These are phyloP conservation scores for Seminavis robusta DNA, from an alignment of 108 stramenopile genomes.

Conservation along the genomic window DNA sequence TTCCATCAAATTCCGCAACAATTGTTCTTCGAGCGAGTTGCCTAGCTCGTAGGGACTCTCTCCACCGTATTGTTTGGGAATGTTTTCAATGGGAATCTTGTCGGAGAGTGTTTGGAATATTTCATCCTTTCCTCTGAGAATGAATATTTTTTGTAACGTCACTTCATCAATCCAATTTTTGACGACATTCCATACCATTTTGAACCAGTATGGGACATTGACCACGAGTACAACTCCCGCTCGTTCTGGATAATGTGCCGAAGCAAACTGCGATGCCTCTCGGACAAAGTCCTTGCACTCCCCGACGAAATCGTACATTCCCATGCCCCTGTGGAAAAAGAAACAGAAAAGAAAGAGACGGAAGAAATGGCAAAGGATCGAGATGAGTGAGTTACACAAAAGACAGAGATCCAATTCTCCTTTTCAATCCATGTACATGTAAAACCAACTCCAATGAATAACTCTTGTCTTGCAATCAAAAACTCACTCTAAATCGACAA, in stretches of 20 bases:
- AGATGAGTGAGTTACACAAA: too few species aligned
- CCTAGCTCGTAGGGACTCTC: slow-evolving; percentile 49
- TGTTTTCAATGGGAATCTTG: slow-evolving; percentile 56
- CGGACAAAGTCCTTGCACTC: slow-evolving; percentile 71
- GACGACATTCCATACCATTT: slow-evolving; percentile 70
- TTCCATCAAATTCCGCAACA: slow-evolving; percentile 34
- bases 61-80: slow-evolving; percentile 72
- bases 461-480: too few species aligned
- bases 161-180: slow-evolving; percentile 55
- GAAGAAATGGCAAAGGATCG: too few species aligned
- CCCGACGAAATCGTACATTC: slow-evolving; percentile 72
- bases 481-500: slow-evolving; percentile 74
- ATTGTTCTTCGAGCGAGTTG: slow-evolving; percentile 48
- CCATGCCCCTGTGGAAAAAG: too few species aligned
- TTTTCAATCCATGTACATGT: too few species aligned
- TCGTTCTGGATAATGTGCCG: slow-evolving; percentile 75
- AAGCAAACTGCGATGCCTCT: slow-evolving; percentile 43
- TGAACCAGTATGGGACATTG: slow-evolving; percentile 48
- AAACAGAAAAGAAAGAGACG: too few species aligned
- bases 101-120: slow-evolving; percentile 41
- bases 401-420: too few species aligned
- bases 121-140: slow-evolving; percentile 38
- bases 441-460: too few species aligned
- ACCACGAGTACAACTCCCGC: slow-evolving; percentile 51
- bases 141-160: slow-evolving; percentile 57